Base-by-base conservation (phyloP, 2,329 filamentous ascomycete species). In the Sphaerulina populicola region DNA sequence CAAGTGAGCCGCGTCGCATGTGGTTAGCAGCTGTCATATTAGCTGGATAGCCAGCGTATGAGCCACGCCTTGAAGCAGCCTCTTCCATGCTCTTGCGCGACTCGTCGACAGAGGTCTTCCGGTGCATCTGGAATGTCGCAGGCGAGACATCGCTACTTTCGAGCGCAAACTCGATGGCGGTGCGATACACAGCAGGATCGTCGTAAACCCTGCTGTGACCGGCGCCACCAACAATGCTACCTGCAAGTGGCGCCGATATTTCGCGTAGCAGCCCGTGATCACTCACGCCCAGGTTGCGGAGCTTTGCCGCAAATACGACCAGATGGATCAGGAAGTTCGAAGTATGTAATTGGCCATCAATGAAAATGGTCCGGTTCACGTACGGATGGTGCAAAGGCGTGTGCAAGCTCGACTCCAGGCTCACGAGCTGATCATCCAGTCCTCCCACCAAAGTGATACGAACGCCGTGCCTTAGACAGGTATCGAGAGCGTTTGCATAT, bases 381-480 rank as follows among this genome's bases (percentile, higher is more conserved):
- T 96, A 90, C 0, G 93, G 93, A 63, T 98, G 93, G 15, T 81
- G 82, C 3, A 89, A 82, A 0, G 86, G 86, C 0, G 88, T 85
- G 68, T 94, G 94, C 0, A 93, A 81, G 12, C 91, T 89, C 2
- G 90, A 96, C 75, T 96, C 91, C 65, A 98, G 75, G 3, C 90
- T 91, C 11, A 98, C 90, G 2, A 98, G 76, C 68, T 98, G 93
- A 68, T 98, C 93, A 66, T 98, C 93, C 46, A 98, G 94, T 68
- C 90, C 96, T 48, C 91, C 91, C 53, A 94, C 78, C 66, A 90
- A 96, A 0, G 89, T 86, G 44, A 97, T 80, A 37, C 88, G 81
- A 11, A 87, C 87, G 10, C 90, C 89, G 61, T 88, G 85, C 12
- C 83, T 78, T 6, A 98, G 73, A 1, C 85, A 84, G 8, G 79